Evolutionary conservation across 2,329 filamentous ascomycete species (phyloP).

Genomic region (Neofusicoccum sp.): DNA sequence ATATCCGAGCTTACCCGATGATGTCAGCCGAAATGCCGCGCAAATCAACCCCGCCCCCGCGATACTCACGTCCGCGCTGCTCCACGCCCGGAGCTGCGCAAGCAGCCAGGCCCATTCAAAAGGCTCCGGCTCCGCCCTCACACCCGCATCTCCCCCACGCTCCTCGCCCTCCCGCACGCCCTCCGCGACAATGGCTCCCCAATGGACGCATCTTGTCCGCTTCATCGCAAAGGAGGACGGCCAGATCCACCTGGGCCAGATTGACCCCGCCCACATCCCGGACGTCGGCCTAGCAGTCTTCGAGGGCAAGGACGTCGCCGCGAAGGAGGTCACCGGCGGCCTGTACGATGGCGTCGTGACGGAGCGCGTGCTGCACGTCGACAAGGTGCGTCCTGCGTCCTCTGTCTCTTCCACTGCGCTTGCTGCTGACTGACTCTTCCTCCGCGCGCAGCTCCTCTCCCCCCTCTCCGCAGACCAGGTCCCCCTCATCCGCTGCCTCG

Average conservation of each 20-base stretch:
- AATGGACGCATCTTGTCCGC: slow-evolving; percentile 46
- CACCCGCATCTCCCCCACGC: neutral
- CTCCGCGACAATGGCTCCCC: neutral
- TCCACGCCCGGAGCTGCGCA: no score
- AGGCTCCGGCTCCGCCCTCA: neutral
- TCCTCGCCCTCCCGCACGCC: neutral
- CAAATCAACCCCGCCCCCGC: no score
- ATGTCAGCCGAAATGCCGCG: slow-evolving; percentile 8
- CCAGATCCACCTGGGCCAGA: slow-evolving; percentile 44
- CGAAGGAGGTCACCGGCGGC: slow-evolving; percentile 38
- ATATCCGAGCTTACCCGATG: slow-evolving; percentile 2
- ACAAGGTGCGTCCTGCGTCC: slow-evolving; percentile 24
- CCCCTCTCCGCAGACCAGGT: slow-evolving; percentile 41
- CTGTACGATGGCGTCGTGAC: slow-evolving; percentile 42
- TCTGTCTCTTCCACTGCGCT: neutral
- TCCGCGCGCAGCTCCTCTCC: slow-evolving; percentile 28
- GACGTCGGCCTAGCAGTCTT: slow-evolving; percentile 41
- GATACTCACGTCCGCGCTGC: no score
- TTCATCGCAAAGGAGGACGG: slow-evolving; percentile 48
- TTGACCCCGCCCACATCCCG: slow-evolving; percentile 35
- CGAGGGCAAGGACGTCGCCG: slow-evolving; percentile 37
- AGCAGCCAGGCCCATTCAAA: no score
- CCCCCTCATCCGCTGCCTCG: slow-evolving; percentile 49
- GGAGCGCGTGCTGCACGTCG: slow-evolving; percentile 32
- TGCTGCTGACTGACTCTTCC: neutral